Evolutionary conservation across 352 stramenopile genomes (phyloP), one percentile per base, ranked within the genome.

Genomic region (Elongisporangium prolatum): DNA sequence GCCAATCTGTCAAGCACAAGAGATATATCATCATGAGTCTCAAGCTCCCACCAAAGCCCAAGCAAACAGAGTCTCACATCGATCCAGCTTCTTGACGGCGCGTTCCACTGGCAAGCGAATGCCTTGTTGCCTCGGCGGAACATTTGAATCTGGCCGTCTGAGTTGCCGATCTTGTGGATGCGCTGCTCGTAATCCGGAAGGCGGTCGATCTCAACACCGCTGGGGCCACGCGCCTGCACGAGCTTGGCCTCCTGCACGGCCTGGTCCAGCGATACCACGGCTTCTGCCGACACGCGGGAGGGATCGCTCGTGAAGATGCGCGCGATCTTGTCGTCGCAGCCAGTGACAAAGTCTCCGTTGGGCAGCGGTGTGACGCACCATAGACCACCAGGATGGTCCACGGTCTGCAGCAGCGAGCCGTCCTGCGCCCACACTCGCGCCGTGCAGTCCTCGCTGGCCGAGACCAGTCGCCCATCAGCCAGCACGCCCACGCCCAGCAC

Each of bases 51-150:
- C 17, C 9, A 16, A 44, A 44, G 34, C 10, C 18, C 20, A 61
- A 6, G 20, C 6, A 14, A 38, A 52, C n/a, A 25, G 22, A 6
- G 37, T 50, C 11, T 8, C 52, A 98, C 91, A 76, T 98, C 96
- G 60, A 98, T 88, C 96, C 96, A 99, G 1, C 91, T 98, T 53
- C 74, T 70, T 5, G 88, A 97, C 5, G 80, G 77, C 1, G 66
- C 77, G 34, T 80, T 97, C 96, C 95, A 99, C 68, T 98, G 95
- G 17, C 95, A 98, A 16, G 96, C 96, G 74, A 96, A 98, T 3
- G 95, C 95, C 69, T 93, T 92, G 40, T 75, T 81, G 58, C 84
- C 81, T n/a, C 93, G 96, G 52, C 96, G 90, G 71, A 99, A 99
- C 67, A 98, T 92, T 69, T 98, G 91, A 44, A 98, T 96, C 66